These are phyloP conservation scores for Blakeslea trispora DNA, from an alignment of 371 early-diverging fungal genomes.

Conservation along the genomic window DNA sequence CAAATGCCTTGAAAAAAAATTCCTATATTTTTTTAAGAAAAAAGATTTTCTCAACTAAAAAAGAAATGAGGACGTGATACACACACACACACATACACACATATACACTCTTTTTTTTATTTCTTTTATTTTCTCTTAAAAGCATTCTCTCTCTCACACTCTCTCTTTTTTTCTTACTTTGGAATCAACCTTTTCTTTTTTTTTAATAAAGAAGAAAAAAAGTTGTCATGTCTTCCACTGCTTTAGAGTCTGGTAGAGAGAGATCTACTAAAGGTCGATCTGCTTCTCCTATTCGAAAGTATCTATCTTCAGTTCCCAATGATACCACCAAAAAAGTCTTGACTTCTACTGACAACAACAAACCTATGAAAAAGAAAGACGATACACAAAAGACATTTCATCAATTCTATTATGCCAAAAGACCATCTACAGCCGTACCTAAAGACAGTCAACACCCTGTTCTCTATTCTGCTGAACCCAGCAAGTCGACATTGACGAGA, in stretches of 20 bases:
- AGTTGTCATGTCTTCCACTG: conserved; percentile 10
- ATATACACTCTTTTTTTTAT: neutral
- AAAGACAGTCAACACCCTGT: neutral
- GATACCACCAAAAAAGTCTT: neutral
- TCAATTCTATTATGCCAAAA: neutral
- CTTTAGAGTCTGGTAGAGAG: conserved; percentile 1
- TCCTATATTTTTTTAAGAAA: too few relatives aligned
- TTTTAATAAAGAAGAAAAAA: too few relatives aligned
- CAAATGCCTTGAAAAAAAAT: too few relatives aligned
- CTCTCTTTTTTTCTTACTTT: neutral
- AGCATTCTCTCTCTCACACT: too few relatives aligned
- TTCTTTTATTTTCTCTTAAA: neutral
- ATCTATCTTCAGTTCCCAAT: neutral
- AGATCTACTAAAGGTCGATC: neutral
- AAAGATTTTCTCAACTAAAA: too few relatives aligned
- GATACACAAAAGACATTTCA: neutral
- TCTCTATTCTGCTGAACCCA: neutral
- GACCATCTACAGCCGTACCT: neutral
- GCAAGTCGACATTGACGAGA: neutral
- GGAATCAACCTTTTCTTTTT: neutral
- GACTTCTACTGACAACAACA: neutral
- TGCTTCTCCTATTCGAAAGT: conserved; percentile 13
- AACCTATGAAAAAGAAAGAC: neutral
- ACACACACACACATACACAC: neutral
- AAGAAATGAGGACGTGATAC: too few relatives aligned